Evolutionary conservation across 2,329 filamentous ascomycete species (phyloP), one percentile per base, ranked within the genome.

Genomic region (Blastomyces gilchristii): DNA sequence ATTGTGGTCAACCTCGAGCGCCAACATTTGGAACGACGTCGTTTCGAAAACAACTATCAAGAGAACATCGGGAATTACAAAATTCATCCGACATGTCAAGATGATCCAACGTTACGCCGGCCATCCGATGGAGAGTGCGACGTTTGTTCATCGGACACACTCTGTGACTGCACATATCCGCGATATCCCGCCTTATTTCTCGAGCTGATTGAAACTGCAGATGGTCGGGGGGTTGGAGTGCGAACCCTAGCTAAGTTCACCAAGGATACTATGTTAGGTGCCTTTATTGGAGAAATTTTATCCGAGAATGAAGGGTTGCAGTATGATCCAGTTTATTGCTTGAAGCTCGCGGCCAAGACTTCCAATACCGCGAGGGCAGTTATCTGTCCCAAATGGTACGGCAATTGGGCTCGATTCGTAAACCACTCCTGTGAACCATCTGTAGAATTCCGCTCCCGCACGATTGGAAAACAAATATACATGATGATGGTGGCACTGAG

Each of bases 401-500:
- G 73, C 6, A 74, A 73, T 54, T 76, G 73, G 66, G 72, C 72
- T 16, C 70, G 74, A 16, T 77, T 69, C 45, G 66, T 74, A 37
- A 76, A 73, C 57, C 75, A 76, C 60, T 75, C 72, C 1, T 77
- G 75, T 65, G 66, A 72, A 1, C 52, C 73, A 18, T 65, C 64
- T 18, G 68, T 67, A 0, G 11, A 14, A 2, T 75, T 73, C 53
- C 8, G 7, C 0, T 9, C 14, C 1, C 61, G 63, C 22, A 64
- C 67, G 0, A 62, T 71, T 22, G 74, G 74, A 12, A 62, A 68
- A 1, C 60, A 64, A 16, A 63, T 62, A 4, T 62, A 66, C 2
- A 68, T 69, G 37, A 66, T 66, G 6, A 58, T 75, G 16, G 58
- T 67, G 58, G 70, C 67, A 11, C 6, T 11, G 11, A 64, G 68